Base-by-base conservation (phyloP, 768 basidiomycete species). In the Termitomyces sp. region DNA sequence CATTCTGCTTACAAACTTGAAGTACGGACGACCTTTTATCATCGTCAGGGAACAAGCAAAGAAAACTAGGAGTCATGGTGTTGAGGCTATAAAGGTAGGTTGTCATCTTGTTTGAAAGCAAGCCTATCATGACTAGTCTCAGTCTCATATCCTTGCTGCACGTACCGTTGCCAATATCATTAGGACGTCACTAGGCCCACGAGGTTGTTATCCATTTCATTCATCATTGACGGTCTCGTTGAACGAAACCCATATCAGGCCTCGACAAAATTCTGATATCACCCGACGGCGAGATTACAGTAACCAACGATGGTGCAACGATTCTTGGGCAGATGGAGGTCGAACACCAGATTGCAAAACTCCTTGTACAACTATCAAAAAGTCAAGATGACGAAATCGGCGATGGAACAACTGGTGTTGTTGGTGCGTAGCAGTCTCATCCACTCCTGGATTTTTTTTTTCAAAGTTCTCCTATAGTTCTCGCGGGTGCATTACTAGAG, bases 351-450 rank as follows among this genome's bases (percentile, higher is more conserved):
- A 96, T 99, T 67, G 97, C 97, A 58, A 99, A 97, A 74, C 82
- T 99, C 45, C 82, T 99, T 35, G 97, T 99, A 1, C 91, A 98
- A 67, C 79, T 98, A 42, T 95, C 93, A 17, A 96, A 95, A 78
- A 94, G 91, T 69, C 97, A 99, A 76, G 97, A 99, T 70, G 97
- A 99, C 71, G 97, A 99, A 77, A 96, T 99, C 69, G 97, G 97
- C 26, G 97, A 99, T 73, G 97, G 97, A 58, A 98, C 97, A 6
- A 98, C 97, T 30, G 97, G 97, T 70, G 97, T 99, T 58, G 97
- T 98, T 61, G 95, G 95, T 96, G 68, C 67, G 93, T 82, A 47
- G 35, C 50, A 42, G 35, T 17, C 52, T 58, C 30, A 14, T 37
- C 23, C 48, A 52, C 33, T 50, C 12, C 26, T 53, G n/a, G 31